Conservation (phyloP, 495 filamentous ascomycete species). For the Letharia lupina region DNA sequence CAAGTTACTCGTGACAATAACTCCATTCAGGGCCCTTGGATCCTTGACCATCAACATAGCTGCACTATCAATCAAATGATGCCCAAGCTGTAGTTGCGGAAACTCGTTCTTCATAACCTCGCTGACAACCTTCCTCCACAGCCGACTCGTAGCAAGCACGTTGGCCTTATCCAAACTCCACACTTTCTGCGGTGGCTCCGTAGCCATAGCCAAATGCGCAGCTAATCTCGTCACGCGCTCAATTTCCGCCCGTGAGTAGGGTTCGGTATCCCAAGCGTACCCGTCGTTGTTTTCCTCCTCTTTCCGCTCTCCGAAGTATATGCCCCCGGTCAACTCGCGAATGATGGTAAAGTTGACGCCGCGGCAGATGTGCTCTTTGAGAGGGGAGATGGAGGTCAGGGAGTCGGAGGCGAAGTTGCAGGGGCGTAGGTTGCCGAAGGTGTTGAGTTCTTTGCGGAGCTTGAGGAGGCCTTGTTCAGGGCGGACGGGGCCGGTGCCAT, state of each 20-base stretch:
- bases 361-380: constrained; percentile 77
- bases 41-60: constrained; percentile 98
- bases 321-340: constrained; percentile 87
- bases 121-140: constrained; percentile 84
- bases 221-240: constrained; percentile 82
- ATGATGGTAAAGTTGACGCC: constrained; percentile 93
- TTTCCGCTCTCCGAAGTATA: constrained; percentile 92
- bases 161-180: constrained; percentile 96
- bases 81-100: constrained; percentile 71
- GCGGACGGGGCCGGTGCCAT: constrained; percentile 81
- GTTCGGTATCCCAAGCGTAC: constrained; percentile 78
- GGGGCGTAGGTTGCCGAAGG: constrained; percentile 95
- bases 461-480: constrained; percentile 91
- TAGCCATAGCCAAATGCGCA: constrained; percentile 70
- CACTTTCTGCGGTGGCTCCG: constrained; percentile 72
- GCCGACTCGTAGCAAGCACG: constrained; percentile 77
- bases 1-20: constrained; percentile 88
- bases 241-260: constrained; percentile 80
- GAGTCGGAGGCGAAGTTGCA: constrained; percentile 92
- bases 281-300: constrained; percentile 73
- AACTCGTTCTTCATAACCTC: constrained; percentile 78
- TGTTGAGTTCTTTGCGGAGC: constrained; percentile 87
- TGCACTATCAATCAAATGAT: constrained; percentile 92
- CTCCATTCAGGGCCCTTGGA: constrained; percentile 80
- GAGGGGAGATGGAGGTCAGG: constrained; percentile 78